A percentile compares a stretch with the other conserved stretches of the same genome.
phyloP scores from a whole-genome alignment of 495 filamentous ascomycete genomes.

The Talaromyces proteolyticus region DNA sequence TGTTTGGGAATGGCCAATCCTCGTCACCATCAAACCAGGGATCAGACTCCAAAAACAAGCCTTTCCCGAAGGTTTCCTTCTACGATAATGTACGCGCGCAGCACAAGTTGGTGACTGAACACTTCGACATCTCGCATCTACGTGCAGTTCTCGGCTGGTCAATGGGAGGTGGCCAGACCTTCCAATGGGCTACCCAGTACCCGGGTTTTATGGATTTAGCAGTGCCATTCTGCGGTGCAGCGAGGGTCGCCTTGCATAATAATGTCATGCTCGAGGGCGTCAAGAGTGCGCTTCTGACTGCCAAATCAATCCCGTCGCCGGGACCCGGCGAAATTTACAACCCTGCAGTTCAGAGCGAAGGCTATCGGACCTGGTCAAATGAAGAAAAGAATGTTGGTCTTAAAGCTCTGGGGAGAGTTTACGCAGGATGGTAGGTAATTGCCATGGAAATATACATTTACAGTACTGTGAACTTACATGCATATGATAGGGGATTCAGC shows the following conservation, averaged over 20 bases:
- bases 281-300: constrained; percentile 59
- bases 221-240: constrained; percentile 63
- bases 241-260: constrained; percentile 64
- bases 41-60: constrained; percentile 1
- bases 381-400: constrained; percentile 55
- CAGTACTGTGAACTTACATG: neutral
- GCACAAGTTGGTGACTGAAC: constrained; percentile 56
- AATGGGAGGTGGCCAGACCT: constrained; percentile 65
- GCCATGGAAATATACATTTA: too few species aligned
- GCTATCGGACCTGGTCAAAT: constrained; percentile 46
- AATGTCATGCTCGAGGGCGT: constrained; percentile 69
- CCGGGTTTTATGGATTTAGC: constrained; percentile 63
- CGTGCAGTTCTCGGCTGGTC: constrained; percentile 63
- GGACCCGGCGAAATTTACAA: constrained; percentile 36
- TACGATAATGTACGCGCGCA: constrained; percentile 69
- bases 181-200: constrained; percentile 67
- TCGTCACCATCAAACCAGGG: constrained; percentile 60
- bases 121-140: constrained; percentile 55
- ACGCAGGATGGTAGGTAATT: constrained; percentile 59
- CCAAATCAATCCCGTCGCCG: constrained; percentile 47
- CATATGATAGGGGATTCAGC: constrained; percentile 50
- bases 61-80: constrained; percentile 57
- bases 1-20: constrained; percentile 71
- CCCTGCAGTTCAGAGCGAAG: constrained; percentile 20
- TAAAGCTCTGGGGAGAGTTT: constrained; percentile 64